Base-by-base conservation (phyloP, 169 alveolate genomes). In the Babesia gibsoni region DNA sequence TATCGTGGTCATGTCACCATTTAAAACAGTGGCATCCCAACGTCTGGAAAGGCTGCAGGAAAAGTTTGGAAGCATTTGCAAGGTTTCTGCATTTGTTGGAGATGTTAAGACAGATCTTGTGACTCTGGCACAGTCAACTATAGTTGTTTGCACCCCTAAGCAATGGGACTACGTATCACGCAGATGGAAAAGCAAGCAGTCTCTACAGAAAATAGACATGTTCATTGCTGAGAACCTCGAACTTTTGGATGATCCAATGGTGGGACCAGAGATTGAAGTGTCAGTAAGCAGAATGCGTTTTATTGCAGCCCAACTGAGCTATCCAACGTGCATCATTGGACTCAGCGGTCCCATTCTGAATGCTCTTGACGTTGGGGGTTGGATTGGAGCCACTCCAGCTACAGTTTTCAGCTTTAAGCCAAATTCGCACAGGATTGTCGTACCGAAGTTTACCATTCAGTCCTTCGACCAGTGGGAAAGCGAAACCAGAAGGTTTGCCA, bases 221-320 rank as follows among this genome's bases (percentile, higher is more conserved):
- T 90, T 95, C 52, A 89, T 97, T 36, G 95, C 94, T 49, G 99
- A 97, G 82, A 98, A 96, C 67, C 89, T 97, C 54, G 98, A 97
- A 61, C 65, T 95, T 67, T 35, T 81, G n/a, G 35, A 83, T 70
- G 91, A 98, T 84, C 57, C 91, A 90, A 72, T 70, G 4, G 64
- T 84, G 41, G 97, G 97, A 10, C 90, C 97, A 5, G 84, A 84
- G 25, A 84, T 94, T 59, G 99, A 97, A 63, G 97, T 95, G 20
- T 83, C 96, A 9, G 97, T 95, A 23, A 90, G 97, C 46, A 92
- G 99, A 59, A 94, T 95, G 94, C 90, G 99, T 81, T 93, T 90
- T 77, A 92, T 95, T 72, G 84, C 97, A 7, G 93, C 94, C 52
- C 97, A 95, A 69, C 48, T 52, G 43, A 23, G 10, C 27, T 80